Conservation (phyloP, 164 flowering plant species). For the Sextonia rubra region DNA sequence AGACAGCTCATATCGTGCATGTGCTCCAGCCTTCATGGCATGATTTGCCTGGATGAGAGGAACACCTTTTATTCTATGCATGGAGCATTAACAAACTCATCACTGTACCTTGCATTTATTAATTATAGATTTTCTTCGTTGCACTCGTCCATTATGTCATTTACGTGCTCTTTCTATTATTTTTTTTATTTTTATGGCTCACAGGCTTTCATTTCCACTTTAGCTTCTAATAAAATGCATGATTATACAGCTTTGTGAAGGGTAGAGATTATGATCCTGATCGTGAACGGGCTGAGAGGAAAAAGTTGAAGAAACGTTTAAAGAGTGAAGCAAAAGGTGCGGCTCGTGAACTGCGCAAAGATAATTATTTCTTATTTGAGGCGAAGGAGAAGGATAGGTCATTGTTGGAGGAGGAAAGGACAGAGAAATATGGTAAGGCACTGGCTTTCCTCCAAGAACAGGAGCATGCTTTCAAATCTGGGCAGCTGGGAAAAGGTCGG, state of each 20-base stretch:
- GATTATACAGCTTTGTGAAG: slow-evolving; percentile 78
- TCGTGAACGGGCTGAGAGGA: slow-evolving; percentile 67
- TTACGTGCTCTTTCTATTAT: background rate
- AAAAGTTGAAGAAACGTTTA: slow-evolving; percentile 58
- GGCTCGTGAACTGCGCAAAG: slow-evolving; percentile 78
- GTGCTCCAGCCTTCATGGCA: too few species aligned
- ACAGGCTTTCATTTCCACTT: background rate
- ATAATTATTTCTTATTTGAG: slow-evolving; percentile 62
- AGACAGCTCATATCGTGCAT: background rate
- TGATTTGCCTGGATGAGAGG: background rate
- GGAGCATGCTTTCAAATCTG: slow-evolving; percentile 91
- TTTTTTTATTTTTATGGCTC: too few species aligned
- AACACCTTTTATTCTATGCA: background rate
- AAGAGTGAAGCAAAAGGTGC: slow-evolving; percentile 81
- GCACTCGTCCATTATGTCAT: background rate
- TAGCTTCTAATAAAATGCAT: background rate
- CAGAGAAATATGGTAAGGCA: slow-evolving; percentile 65
- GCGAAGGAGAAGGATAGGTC: slow-evolving; percentile 55
- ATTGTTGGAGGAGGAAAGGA: slow-evolving; percentile 51
- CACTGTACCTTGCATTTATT: background rate
- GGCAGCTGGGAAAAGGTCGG: slow-evolving; percentile 77
- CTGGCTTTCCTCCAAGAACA: slow-evolving; percentile 88
- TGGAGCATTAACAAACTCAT: background rate
- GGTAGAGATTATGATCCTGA: slow-evolving; percentile 99
- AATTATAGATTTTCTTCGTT: too few species aligned